Evolutionary conservation across 495 filamentous ascomycete genomes (phyloP).

Genomic region (Aspergillus bridgeri): DNA sequence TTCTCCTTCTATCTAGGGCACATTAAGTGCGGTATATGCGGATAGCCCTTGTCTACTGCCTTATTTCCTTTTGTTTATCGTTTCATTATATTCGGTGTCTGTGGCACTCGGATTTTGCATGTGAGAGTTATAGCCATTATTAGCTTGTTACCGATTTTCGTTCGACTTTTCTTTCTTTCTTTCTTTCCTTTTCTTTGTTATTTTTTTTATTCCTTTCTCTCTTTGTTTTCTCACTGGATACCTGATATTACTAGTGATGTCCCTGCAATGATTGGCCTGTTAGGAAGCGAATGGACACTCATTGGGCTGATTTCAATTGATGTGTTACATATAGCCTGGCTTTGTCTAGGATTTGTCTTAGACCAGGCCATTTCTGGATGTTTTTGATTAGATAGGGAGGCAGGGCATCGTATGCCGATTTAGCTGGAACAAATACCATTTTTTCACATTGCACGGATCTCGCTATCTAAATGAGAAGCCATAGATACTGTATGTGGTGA

Average conservation of each 20-base stretch:
- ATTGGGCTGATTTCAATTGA: too few relatives aligned
- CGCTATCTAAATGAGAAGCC: not conserved
- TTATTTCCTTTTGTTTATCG: not conserved
- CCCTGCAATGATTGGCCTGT: too few relatives aligned
- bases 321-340: too few relatives aligned
- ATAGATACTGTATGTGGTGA: too few relatives aligned
- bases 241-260: not conserved
- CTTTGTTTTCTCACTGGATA: not conserved
- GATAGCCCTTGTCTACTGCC: not conserved
- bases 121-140: not conserved
- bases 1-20: not conserved
- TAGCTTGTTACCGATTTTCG: not conserved
- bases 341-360: too few relatives aligned
- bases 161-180: not conserved
- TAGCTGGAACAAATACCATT: not conserved
- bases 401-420: not conserved
- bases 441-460: not conserved
- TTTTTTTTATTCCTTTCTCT: conserved; percentile 2
- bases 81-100: not conserved
- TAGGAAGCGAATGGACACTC: too few relatives aligned
- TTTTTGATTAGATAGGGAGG: not conserved
- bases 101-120: not conserved
- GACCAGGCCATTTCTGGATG: too few relatives aligned
- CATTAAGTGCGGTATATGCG: not conserved
- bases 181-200: conserved; percentile 3